Evolutionary conservation across 331 rosid species (phyloP).

Genomic region (Telfairia occidentalis): DNA sequence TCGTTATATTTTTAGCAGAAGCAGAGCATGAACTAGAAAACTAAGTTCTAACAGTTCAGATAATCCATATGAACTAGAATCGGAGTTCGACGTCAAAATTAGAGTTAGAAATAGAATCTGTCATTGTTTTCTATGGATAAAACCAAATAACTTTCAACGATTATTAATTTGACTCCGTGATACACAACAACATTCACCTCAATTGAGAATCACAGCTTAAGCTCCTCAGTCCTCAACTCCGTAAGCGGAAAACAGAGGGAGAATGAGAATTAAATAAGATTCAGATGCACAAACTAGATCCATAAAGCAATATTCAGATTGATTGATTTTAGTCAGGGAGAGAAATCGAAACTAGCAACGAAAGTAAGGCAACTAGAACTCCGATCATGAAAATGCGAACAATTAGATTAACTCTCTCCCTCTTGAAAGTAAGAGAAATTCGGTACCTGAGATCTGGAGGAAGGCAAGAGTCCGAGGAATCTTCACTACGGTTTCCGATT

Average conservation of each 20-base stretch:
- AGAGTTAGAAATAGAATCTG: not conserved
- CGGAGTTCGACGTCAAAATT: not conserved
- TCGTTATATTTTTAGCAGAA: not conserved
- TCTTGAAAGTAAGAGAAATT: not conserved
- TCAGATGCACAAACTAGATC: not conserved
- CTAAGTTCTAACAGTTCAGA: not conserved
- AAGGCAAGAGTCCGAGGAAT: conserved; percentile 12
- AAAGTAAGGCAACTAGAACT: not conserved
- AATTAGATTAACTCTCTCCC: not conserved
- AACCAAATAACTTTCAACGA: conserved; percentile 3
- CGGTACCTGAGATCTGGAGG: conserved; percentile 15
- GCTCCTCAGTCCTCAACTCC: not conserved
- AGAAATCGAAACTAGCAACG: not conserved
- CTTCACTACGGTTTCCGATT: conserved; percentile 89
- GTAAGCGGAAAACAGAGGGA: not conserved
- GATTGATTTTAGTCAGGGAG: not conserved
- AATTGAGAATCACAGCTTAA: not conserved
- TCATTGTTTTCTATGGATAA: not conserved
- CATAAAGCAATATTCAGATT: not conserved
- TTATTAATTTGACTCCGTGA: not conserved
- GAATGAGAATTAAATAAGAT: not conserved
- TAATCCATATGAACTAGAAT: not conserved
- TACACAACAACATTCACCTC: not conserved
- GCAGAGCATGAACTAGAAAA: not conserved
- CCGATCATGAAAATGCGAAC: not conserved